phyloP scores from a whole-genome alignment of 202 grass and related monocot species.

The Zoysia matrella region DNA sequence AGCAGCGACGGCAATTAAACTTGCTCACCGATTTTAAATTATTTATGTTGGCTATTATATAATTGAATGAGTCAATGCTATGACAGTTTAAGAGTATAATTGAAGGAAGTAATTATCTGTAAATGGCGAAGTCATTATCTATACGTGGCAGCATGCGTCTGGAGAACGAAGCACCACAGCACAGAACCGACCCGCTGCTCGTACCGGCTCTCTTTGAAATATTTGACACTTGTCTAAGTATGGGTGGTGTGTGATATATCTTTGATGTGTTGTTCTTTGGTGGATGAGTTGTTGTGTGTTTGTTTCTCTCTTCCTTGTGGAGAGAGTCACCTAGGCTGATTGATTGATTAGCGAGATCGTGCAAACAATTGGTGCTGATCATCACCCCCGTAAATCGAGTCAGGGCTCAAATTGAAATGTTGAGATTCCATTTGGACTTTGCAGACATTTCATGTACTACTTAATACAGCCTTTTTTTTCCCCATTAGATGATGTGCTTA shows the following conservation, averaged over 20 bases:
- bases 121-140: background rate
- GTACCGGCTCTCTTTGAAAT: background rate
- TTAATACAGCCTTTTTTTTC: background rate
- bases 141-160: background rate
- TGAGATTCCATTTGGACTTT: background rate
- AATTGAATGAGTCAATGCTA: too few species aligned
- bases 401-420: background rate
- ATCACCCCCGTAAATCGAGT: too few species aligned
- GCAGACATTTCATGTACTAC: background rate
- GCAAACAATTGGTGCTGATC: background rate
- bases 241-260: too few species aligned
- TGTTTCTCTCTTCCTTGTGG: too few species aligned
- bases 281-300: too few species aligned
- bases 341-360: background rate
- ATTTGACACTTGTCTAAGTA: too few species aligned
- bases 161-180: conserved; percentile 4
- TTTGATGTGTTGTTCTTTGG: too few species aligned
- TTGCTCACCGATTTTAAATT: too few species aligned
- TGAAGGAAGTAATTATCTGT: background rate
- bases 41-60: too few species aligned
- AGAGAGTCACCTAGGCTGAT: background rate
- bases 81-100: too few species aligned
- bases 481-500: too few species aligned
- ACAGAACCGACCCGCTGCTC: background rate
- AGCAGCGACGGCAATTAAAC: too few species aligned